Evolutionary conservation across 495 filamentous ascomycete species (phyloP), one percentile per base, ranked within the genome.

Genomic region (Ramalina intermedia): DNA sequence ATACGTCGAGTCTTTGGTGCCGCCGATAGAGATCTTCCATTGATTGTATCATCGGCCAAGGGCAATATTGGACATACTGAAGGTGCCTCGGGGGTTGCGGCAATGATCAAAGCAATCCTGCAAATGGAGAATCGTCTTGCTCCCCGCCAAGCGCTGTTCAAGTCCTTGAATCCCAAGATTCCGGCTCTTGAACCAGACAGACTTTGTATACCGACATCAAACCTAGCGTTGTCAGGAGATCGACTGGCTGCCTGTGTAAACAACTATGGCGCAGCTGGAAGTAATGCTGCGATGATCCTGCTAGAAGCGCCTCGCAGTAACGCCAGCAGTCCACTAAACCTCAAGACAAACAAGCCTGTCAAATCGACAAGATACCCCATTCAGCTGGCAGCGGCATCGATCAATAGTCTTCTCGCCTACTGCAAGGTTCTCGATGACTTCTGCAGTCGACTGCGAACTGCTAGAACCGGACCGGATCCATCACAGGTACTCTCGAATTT

Each of bases 231-330:
- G 63, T 46, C 58, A 6, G 43, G 51, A 6, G 33, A 46, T 12
- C 51, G 26, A 35, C 12, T 47, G 20, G 20, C 27, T 17, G 51
- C 40, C 41, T 54, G 41, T 20, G 49, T 58, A n/a, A 75, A 70
- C 50, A 75, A 70, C 48, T 77, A 77, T 43, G 73, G 73, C 3
- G 73, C 71, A 1, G 63, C 68, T 0, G 72, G 73, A 1, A 66
- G 58, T 41, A 77, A 72, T 55, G 65, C 65, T 29, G 65, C 70
- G 0, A 55, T 75, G 44, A 49, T 77, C 8, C 53, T 73, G 5
- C 46, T 51, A 1, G 49, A 65, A 42, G 41, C 50, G 37, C 51
- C 18, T 39, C 43, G 44, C 17, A 47, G 27, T 16, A 12, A 38
- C 23, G 20, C 27, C 37, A 9, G 2, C n/a, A 0, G 20, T 12